A percentile compares a stretch with the other conserved stretches of the same genome.
Evolutionary conservation across 2,329 filamentous ascomycete species (phyloP).

Genomic region (Aspergillus novoparasiticus): DNA sequence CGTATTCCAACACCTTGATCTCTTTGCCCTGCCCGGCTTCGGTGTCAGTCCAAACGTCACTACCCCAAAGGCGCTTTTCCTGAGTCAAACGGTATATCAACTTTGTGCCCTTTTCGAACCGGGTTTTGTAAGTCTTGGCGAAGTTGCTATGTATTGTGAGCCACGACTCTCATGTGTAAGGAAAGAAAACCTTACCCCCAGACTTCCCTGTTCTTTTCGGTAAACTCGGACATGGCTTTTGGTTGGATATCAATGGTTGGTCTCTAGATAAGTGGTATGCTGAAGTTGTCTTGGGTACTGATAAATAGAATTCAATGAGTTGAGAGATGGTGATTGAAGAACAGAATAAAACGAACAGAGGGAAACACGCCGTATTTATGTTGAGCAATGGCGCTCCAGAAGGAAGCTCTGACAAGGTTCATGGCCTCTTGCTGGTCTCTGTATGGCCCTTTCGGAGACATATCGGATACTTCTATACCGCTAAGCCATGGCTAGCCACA

Average conservation of each 20-base stretch:
- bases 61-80: slow-evolving; percentile 61
- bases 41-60: slow-evolving; percentile 54
- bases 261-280: neutral
- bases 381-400: neutral
- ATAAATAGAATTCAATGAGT: neutral
- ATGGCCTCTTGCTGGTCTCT: neutral
- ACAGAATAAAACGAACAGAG: neutral
- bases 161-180: neutral
- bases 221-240: slow-evolving; percentile 34
- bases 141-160: slow-evolving; percentile 45
- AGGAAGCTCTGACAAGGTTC: too few relatives aligned
- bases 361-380: slow-evolving; percentile 11
- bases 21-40: slow-evolving; percentile 29
- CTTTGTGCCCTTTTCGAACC: slow-evolving; percentile 56
- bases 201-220: slow-evolving; percentile 41
- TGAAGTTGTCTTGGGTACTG: neutral
- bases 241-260: neutral
- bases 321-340: neutral
- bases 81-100: slow-evolving; percentile 60
- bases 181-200: slow-evolving; percentile 41
- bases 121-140: slow-evolving; percentile 59
- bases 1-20: slow-evolving; percentile 70
- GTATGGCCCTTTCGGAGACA: slow-evolving; percentile 28
- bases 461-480: slow-evolving; percentile 32
- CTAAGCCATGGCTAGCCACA: neutral